Base-by-base conservation (phyloP, 768 basidiomycete genomes). In the Amanita rubescens region DNA sequence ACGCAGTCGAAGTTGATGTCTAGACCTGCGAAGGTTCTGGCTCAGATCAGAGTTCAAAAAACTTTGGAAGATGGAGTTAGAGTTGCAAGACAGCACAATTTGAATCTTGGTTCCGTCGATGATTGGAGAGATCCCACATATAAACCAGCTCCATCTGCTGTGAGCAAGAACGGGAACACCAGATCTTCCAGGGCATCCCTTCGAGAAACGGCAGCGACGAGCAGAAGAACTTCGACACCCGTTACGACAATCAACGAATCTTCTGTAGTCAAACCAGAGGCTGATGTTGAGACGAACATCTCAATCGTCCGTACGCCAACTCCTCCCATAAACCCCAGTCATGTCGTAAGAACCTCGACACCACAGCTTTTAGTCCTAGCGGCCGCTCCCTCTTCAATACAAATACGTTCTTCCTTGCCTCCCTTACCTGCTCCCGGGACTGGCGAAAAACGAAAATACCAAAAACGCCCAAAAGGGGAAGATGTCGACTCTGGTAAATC, bases 391-490 rank as follows among this genome's bases (percentile, higher is more conserved):
- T 30, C 20, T 9, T 22, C 43, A 43, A 24, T 19, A 15, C 34
- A n/a, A 11, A 19, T 24, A 30, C 27, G 8, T 4, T 3, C 27
- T 30, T 30, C 27, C 27, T 30, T 30, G 27, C 27, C 27, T 8
- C 3, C 8, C 8, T 3, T 30, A 4, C 25, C 2, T 20, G 10
- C 14, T 24, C 11, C 51, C 17, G 12, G 45, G 9, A 33, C 14
- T 6, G 32, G 22, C 11, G 17, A 38, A 15, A 53, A 53, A 37
- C 52, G 52, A 15, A 53, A 53, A 37, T 46, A 53, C 22, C 17
- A 15, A 27, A 45, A 38, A 35, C 33, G 22, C 32, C 14, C n/a
- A 2, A 42, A 35, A 12, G 15, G 17, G 19, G 3, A 3, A 8
- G 52, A 27, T 9, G n/a, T 19, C 12, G 51, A 25, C 17, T 44